A percentile compares a stretch with the other conserved stretches of the same genome.
These are phyloP conservation scores for Auricularia sp. DNA, from an alignment of 768 basidiomycete genomes.

Conservation along the genomic window DNA sequence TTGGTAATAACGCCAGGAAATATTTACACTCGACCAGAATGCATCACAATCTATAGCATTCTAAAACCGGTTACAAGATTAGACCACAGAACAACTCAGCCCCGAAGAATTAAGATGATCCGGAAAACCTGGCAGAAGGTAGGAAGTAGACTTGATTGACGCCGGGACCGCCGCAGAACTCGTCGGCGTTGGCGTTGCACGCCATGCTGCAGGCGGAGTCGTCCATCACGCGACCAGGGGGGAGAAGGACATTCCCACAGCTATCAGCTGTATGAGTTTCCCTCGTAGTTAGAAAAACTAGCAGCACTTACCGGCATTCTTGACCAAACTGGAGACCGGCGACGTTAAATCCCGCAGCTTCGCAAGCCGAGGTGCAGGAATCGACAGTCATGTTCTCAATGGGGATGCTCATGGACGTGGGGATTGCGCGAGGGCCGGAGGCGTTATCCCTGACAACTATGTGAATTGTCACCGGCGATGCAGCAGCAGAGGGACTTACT, in stretches of 20 bases:
- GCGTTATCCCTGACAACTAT: constrained; percentile 25
- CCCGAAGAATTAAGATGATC: neutral
- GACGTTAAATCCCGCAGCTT: constrained; percentile 36
- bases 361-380: constrained; percentile 52
- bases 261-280: constrained; percentile 5
- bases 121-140: neutral
- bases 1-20: no score
- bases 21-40: no score
- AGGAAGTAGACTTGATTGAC: neutral
- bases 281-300: neutral
- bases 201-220: constrained; percentile 49
- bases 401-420: constrained; percentile 18
- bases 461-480: constrained; percentile 10
- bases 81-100: no score
- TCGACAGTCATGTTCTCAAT: constrained; percentile 40
- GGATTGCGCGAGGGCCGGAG: constrained; percentile 20
- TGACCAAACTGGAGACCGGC: constrained; percentile 34
- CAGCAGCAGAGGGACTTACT: neutral
- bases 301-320: constrained; percentile 36
- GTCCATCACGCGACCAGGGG: constrained; percentile 6
- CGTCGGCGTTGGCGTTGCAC: constrained; percentile 50
- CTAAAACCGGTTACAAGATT: no score
- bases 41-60: no score
- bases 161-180: constrained; percentile 65
- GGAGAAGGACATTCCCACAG: constrained; percentile 57